phyloP scores from a whole-genome alignment of 2,329 filamentous ascomycete species.

The Aspergillus hortae region DNA sequence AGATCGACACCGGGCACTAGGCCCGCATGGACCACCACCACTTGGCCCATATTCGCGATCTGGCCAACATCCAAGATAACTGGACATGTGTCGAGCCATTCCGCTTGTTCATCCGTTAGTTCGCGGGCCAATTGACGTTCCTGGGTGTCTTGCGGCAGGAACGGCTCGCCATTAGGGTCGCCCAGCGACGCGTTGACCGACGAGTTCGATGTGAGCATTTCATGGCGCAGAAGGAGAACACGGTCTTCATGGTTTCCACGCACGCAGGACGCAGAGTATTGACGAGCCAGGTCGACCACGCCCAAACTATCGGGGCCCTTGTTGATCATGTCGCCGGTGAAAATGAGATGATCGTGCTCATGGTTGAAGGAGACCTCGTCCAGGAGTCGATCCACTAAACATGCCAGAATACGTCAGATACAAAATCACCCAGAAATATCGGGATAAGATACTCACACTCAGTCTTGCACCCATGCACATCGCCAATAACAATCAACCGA shows the following conservation, averaged over 20 bases:
- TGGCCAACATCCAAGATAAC: constrained; percentile 73
- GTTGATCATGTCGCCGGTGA: constrained; percentile 75
- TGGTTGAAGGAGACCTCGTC: constrained; percentile 61
- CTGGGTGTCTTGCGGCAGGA: constrained; percentile 19
- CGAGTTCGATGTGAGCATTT: constrained; percentile 27
- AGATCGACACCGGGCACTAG: constrained; percentile 72
- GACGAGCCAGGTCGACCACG: constrained; percentile 72
- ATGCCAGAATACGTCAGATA: neutral
- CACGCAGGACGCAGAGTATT: constrained; percentile 72
- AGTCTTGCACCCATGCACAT: constrained; percentile 83
- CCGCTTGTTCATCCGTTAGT: constrained; percentile 57
- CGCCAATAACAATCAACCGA: constrained; percentile 77
- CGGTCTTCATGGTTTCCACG: constrained; percentile 92
- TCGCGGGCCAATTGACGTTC: constrained; percentile 55
- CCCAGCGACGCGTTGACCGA: constrained; percentile 12
- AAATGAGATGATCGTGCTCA: constrained; percentile 67
- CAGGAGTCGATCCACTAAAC: constrained; percentile 56
- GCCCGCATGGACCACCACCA: constrained; percentile 81
- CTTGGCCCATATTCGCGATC: constrained; percentile 57
- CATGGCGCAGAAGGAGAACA: constrained; percentile 64
- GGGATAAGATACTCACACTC: constrained; percentile 49
- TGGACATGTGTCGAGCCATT: constrained; percentile 68
- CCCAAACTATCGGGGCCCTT: constrained; percentile 82
- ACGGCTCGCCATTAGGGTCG: constrained; percentile 22
- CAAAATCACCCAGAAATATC: neutral